Percentiles rank a stretch among this genome's conserved stretches.
Conservation (phyloP, 768 basidiomycete species). For the Collybiopsis luxurians region DNA sequence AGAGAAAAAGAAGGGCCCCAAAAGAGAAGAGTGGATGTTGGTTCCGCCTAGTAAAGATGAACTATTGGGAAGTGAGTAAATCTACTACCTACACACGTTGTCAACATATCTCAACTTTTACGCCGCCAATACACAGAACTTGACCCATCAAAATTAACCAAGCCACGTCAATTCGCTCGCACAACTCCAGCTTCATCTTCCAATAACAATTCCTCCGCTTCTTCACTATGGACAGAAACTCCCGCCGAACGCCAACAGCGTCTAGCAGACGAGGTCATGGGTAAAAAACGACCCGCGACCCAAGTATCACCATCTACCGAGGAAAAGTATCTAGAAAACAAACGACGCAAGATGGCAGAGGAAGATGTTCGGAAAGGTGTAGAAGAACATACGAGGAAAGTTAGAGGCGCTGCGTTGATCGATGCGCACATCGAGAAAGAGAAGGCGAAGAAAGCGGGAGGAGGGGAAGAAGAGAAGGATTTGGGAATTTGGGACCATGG, state of each 20-base stretch:
- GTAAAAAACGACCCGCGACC: conserved; percentile 76
- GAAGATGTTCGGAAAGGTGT: conserved; percentile 68
- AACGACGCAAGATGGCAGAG: conserved; percentile 62
- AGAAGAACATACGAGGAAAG: conserved; percentile 70
- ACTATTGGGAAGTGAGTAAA: conserved; percentile 67
- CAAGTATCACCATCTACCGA: conserved; percentile 37
- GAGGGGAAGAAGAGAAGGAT: conserved; percentile 32
- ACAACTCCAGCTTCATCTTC: conserved; percentile 41
- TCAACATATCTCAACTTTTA: neutral
- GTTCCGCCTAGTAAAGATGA: conserved; percentile 85
- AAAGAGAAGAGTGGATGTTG: conserved; percentile 98
- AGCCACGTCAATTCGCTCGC: conserved; percentile 77
- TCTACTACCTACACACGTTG: neutral
- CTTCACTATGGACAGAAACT: conserved; percentile 93
- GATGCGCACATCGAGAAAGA: conserved; percentile 41
- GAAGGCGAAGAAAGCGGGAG: neutral
- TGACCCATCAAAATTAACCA: conserved; percentile 79
- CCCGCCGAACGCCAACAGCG: conserved; percentile 90
- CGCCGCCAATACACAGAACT: conserved; percentile 46
- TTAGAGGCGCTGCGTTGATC: conserved; percentile 54
- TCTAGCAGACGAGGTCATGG: conserved; percentile 91
- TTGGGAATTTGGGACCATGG: conserved; percentile 87
- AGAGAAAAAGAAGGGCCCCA: conserved; percentile 67
- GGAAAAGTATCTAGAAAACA: conserved; percentile 41
- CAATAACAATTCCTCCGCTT: conserved; percentile 36